Conservation (phyloP, 1,284 basidiomycete genomes). For the Apiotrichum montevideense region DNA sequence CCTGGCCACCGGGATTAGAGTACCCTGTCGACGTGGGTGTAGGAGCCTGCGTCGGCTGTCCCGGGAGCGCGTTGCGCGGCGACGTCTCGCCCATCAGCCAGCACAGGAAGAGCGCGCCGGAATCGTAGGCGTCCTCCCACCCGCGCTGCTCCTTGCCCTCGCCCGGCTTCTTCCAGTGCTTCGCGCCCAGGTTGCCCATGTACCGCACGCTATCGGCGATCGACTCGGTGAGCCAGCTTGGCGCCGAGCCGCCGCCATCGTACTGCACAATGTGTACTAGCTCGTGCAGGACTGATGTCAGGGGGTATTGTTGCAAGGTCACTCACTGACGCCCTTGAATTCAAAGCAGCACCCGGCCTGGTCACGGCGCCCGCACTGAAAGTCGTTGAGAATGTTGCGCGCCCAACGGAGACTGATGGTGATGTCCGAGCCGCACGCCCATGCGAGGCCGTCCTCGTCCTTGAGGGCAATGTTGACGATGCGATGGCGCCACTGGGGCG, state of each 20-base stretch:
- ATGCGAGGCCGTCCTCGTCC: constrained; percentile 28
- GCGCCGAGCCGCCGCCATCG: constrained; percentile 22
- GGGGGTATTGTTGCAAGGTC: too few species aligned
- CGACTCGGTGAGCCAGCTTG: constrained; percentile 31
- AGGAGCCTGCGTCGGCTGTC: not conserved
- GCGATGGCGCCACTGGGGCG: constrained; percentile 25
- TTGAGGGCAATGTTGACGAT: constrained; percentile 24
- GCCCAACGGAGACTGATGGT: constrained; percentile 29
- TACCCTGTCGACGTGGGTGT: not conserved
- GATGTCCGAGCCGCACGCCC: constrained; percentile 26
- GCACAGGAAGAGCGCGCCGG: constrained; percentile 29
- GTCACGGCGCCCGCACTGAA: constrained; percentile 16
- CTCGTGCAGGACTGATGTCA: constrained; percentile 26
- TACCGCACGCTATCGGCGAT: constrained; percentile 32
- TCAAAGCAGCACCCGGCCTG: constrained; percentile 27
- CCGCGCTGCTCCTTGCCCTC: constrained; percentile 24
- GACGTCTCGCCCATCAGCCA: constrained; percentile 23
- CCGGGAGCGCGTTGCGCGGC: not conserved
- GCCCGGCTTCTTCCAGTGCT: constrained; percentile 31
- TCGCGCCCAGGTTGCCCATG: constrained; percentile 23
- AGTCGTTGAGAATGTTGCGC: constrained; percentile 17
- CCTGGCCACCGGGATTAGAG: not conserved
- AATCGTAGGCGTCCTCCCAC: constrained; percentile 33
- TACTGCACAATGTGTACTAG: constrained; percentile 32
- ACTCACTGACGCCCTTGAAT: constrained; percentile 40